phyloP scores from a whole-genome alignment of 192 early-diverging fungal genomes.

The Linnemannia hyalina region DNA sequence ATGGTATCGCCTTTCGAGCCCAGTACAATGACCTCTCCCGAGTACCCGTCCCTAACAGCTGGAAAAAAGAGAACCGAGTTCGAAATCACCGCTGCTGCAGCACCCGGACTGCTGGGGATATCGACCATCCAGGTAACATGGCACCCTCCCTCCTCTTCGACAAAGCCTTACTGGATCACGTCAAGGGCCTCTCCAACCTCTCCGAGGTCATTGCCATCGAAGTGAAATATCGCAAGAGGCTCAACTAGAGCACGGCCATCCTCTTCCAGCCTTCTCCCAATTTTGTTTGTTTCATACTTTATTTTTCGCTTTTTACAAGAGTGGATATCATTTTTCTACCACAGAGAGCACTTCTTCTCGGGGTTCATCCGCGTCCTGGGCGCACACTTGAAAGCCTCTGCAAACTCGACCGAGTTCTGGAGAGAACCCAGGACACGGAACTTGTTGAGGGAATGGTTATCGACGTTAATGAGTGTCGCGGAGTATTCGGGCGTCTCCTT shows the following conservation, averaged over 20 bases:
- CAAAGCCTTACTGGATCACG: background rate
- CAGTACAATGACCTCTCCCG: slow-evolving; percentile 22
- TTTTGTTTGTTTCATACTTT: no score
- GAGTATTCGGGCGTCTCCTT: slow-evolving; percentile 30
- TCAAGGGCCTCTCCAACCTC: background rate
- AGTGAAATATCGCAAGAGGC: background rate
- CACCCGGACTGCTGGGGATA: background rate
- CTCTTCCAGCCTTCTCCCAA: no score
- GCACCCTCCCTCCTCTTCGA: background rate
- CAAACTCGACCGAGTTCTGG: slow-evolving; percentile 72
- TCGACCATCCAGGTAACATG: background rate
- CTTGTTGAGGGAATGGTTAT: slow-evolving; percentile 71
- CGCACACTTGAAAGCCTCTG: slow-evolving; percentile 71
- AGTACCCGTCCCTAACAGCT: background rate
- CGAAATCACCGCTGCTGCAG: background rate
- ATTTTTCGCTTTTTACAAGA: background rate
- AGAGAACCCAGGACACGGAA: slow-evolving; percentile 76
- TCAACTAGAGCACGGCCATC: background rate
- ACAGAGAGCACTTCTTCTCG: slow-evolving; percentile 59
- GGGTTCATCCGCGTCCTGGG: slow-evolving; percentile 74
- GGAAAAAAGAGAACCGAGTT: slow-evolving; percentile 9
- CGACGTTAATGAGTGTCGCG: slow-evolving; percentile 50
- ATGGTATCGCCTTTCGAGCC: slow-evolving; percentile 17
- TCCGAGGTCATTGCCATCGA: background rate
- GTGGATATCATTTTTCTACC: background rate